A percentile compares a stretch with the other conserved stretches of the same genome.
Conservation (phyloP, 495 filamentous ascomycete species). For the Extremus antarcticus region DNA sequence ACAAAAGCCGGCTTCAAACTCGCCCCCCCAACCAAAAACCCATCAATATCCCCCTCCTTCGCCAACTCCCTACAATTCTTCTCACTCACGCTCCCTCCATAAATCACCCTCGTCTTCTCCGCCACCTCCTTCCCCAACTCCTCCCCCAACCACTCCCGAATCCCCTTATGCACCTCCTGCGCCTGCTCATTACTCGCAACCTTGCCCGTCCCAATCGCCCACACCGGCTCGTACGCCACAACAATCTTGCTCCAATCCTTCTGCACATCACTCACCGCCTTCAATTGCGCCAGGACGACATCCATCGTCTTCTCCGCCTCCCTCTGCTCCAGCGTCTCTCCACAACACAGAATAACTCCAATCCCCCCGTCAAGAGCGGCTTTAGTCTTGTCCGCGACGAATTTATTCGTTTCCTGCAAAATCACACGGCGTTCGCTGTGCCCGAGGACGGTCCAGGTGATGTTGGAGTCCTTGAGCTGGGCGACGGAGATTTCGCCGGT, state of each 20-base stretch:
- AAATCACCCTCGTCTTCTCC: slow-evolving; percentile 78
- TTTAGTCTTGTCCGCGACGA: slow-evolving; percentile 88
- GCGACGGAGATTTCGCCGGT: slow-evolving; percentile 90
- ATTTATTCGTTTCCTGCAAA: slow-evolving; percentile 70
- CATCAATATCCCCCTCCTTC: slow-evolving; percentile 88
- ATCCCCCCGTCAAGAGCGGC: slow-evolving; percentile 76
- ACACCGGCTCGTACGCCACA: slow-evolving; percentile 97
- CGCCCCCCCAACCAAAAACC: slow-evolving; percentile 95
- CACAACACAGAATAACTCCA: slow-evolving; percentile 89
- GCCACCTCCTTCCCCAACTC: slow-evolving; percentile 59
- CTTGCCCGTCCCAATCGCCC: slow-evolving; percentile 98
- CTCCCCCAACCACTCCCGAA: slow-evolving; percentile 75
- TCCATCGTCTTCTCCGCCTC: slow-evolving; percentile 78
- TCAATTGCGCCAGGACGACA: slow-evolving; percentile 57
- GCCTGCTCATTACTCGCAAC: slow-evolving; percentile 89
- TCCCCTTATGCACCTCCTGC: slow-evolving; percentile 87
- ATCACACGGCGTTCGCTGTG: slow-evolving; percentile 89
- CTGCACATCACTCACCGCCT: slow-evolving; percentile 42
- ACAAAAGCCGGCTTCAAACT: slow-evolving; percentile 81
- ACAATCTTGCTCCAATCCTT: slow-evolving; percentile 88
- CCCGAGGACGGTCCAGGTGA: slow-evolving; percentile 82
- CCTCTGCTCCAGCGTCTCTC: slow-evolving; percentile 87
- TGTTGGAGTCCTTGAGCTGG: slow-evolving; percentile 76
- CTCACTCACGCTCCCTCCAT: slow-evolving; percentile 91
- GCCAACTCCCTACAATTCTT: slow-evolving; percentile 95